Conservation (phyloP, 2,329 filamentous ascomycete species). For the Xylariaceae sp. region DNA sequence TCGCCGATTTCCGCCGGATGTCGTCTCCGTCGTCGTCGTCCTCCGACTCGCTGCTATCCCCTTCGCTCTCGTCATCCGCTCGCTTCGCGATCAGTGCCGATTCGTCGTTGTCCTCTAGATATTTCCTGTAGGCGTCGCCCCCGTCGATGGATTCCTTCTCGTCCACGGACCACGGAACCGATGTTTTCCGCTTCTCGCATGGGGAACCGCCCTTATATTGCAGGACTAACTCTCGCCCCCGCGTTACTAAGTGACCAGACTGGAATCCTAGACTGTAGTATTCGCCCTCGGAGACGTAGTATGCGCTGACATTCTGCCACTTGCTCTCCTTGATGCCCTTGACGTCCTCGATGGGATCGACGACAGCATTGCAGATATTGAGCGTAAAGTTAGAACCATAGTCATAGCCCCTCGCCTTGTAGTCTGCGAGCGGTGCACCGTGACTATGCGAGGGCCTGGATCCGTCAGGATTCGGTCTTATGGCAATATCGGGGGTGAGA, state of each 20-base stretch:
- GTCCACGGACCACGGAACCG: slow-evolving; percentile 27
- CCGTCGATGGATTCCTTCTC: slow-evolving; percentile 33
- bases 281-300: slow-evolving; percentile 61
- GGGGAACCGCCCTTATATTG: slow-evolving; percentile 75
- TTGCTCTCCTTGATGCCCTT: slow-evolving; percentile 56
- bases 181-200: slow-evolving; percentile 49
- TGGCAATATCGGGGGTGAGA: slow-evolving; percentile 50
- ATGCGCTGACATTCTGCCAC: slow-evolving; percentile 74
- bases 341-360: slow-evolving; percentile 58
- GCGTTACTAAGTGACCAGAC: slow-evolving; percentile 48
- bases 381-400: slow-evolving; percentile 77
- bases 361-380: slow-evolving; percentile 75
- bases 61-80: neutral
- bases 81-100: slow-evolving; percentile 14
- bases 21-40: slow-evolving; percentile 20
- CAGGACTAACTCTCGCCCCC: slow-evolving; percentile 69
- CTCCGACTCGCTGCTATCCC: neutral
- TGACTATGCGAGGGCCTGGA: slow-evolving; percentile 38
- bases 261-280: slow-evolving; percentile 71
- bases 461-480: slow-evolving; percentile 38
- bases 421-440: slow-evolving; percentile 44
- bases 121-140: slow-evolving; percentile 32
- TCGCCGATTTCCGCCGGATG: slow-evolving; percentile 64
- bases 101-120: slow-evolving; percentile 31
- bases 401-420: slow-evolving; percentile 66